Conservation (phyloP, 2,329 filamentous ascomycete genomes). For the Penicillium expansum region DNA sequence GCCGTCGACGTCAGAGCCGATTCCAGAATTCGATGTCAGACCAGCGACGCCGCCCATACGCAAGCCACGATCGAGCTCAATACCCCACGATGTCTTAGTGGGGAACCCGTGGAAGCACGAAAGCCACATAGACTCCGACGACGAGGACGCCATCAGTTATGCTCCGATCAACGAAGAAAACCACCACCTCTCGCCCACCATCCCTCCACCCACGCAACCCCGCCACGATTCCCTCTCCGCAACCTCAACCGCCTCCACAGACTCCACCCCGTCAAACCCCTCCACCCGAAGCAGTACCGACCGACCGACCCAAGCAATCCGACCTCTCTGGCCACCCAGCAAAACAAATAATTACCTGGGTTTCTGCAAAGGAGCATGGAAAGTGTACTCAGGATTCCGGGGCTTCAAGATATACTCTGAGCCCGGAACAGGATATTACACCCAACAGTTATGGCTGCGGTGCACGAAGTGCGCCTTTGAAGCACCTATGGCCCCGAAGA, state of each 20-base stretch:
- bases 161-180: not conserved
- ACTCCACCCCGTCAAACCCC: conserved; percentile 7
- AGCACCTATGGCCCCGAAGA: conserved; percentile 27
- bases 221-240: not conserved
- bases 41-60: not conserved
- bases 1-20: not conserved
- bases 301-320: not conserved
- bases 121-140: not conserved
- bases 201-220: not conserved
- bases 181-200: not conserved
- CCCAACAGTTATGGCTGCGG: conserved; percentile 35
- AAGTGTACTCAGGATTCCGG: conserved; percentile 28
- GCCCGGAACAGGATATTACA: conserved; percentile 23
- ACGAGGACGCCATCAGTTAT: not conserved
- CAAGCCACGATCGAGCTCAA: not conserved
- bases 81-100: not conserved
- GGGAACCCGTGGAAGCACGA: conserved; percentile 1
- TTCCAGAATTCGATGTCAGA: not conserved
- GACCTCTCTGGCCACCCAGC: conserved; percentile 31
- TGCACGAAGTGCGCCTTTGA: conserved; percentile 47
- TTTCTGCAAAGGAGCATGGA: conserved; percentile 50
- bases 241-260: conserved; percentile 10
- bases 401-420: conserved; percentile 17
- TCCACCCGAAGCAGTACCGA: conserved; percentile 4
- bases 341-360: conserved; percentile 37